phyloP scores from a whole-genome alignment of 495 filamentous ascomycete genomes.

The Glonium stellatum region DNA sequence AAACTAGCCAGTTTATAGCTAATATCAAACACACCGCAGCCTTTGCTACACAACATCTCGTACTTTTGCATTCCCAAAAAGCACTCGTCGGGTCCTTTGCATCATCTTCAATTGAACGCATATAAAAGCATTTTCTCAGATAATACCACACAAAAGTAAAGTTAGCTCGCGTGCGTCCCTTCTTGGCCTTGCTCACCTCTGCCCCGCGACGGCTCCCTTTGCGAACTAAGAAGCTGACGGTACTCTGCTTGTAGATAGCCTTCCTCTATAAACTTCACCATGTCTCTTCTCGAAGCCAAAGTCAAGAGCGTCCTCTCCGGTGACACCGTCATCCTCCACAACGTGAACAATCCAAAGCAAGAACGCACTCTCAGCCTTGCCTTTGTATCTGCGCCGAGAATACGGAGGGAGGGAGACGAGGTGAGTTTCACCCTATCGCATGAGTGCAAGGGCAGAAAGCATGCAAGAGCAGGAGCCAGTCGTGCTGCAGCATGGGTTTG shows the following conservation, averaged over 20 bases:
- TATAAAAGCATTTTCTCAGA: neutral
- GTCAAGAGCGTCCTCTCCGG: constrained; percentile 93
- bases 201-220: neutral
- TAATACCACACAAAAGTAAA: neutral
- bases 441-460: neutral
- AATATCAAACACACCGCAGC: neutral
- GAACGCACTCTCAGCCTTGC: constrained; percentile 85
- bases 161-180: neutral
- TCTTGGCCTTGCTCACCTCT: neutral
- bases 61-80: neutral
- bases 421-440: constrained; percentile 36
- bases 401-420: constrained; percentile 87
- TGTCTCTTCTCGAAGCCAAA: constrained; percentile 50
- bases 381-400: constrained; percentile 78
- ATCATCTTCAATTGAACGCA: neutral
- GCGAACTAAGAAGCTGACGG: neutral
- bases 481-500: neutral
- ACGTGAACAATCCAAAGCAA: constrained; percentile 62
- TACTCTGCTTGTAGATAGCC: neutral
- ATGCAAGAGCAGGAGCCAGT: neutral
- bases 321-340: constrained; percentile 77
- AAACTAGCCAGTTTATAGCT: neutral
- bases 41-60: neutral
- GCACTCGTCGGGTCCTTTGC: neutral
- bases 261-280: constrained; percentile 8